Conservation (phyloP, 257 asterid species). For the Solanum ossicruentum region DNA sequence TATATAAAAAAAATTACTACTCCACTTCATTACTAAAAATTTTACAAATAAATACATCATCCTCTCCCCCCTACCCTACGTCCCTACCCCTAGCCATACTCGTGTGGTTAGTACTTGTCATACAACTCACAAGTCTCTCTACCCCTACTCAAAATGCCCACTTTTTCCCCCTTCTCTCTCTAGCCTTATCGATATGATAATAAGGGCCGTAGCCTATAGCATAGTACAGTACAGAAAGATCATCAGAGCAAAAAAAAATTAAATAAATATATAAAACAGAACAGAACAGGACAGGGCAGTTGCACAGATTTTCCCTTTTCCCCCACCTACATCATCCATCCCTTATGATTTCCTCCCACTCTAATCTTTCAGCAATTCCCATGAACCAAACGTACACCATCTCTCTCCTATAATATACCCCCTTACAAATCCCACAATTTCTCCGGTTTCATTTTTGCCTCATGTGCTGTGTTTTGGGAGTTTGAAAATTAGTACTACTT, state of each 20-base stretch:
- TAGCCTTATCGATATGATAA: constrained; percentile 36
- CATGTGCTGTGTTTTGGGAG: neutral
- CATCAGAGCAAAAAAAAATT: constrained; percentile 2
- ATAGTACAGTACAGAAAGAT: constrained; percentile 23
- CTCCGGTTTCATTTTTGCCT: neutral
- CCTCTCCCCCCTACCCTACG: neutral
- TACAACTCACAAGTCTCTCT: neutral
- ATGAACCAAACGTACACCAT: constrained; percentile 4
- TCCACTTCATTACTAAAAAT: neutral
- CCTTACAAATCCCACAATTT: neutral
- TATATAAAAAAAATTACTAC: neutral
- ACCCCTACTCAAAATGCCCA: neutral
- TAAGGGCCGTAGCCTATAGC: constrained; percentile 5
- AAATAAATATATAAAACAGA: neutral
- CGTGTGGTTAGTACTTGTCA: neutral
- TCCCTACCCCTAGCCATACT: neutral
- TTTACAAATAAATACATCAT: constrained; percentile 16
- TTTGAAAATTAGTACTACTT: neutral
- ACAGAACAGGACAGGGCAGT: constrained; percentile 20
- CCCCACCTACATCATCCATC: constrained; percentile 14
- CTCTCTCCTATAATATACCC: constrained; percentile 6
- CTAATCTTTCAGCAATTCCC: constrained; percentile 37
- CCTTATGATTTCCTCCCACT: constrained; percentile 20
- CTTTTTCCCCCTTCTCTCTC: constrained; percentile 2
- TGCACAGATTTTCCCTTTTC: constrained; percentile 11